A percentile compares a stretch with the other conserved stretches of the same genome.
phyloP scores from a whole-genome alignment of 352 stramenopile species.

The Thalassiosira mediterranea region DNA sequence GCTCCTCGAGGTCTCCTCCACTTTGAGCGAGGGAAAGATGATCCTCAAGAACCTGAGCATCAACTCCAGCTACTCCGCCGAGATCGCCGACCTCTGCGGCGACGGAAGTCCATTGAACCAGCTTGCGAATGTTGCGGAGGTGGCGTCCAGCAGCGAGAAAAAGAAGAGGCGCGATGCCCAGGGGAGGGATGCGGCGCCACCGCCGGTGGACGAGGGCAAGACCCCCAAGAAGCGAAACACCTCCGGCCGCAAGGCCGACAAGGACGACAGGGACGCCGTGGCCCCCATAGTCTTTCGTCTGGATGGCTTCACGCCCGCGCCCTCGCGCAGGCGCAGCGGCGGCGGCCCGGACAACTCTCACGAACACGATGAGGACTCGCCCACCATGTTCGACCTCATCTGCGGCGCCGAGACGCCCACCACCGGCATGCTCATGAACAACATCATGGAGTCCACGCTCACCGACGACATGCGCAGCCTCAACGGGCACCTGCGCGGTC shows the following conservation, averaged over 20 bases:
- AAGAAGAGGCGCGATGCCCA: neutral
- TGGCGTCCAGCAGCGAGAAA: neutral
- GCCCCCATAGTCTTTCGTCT: constrained; percentile 36
- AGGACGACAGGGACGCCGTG: constrained; percentile 6
- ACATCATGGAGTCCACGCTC: constrained; percentile 50
- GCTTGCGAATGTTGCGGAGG: too few species aligned
- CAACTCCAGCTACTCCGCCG: constrained; percentile 52
- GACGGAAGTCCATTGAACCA: too few species aligned
- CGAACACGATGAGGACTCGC: constrained; percentile 27
- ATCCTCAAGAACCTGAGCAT: constrained; percentile 55
- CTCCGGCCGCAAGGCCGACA: constrained; percentile 21
- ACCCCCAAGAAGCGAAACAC: constrained; percentile 57
- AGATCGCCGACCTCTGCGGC: constrained; percentile 49
- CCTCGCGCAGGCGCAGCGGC: neutral
- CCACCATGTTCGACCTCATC: constrained; percentile 51
- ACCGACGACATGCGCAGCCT: constrained; percentile 69
- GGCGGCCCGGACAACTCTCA: neutral
- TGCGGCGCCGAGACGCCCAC: constrained; percentile 43
- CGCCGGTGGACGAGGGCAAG: constrained; percentile 20
- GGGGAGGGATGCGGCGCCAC: neutral
- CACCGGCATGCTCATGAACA: constrained; percentile 43
- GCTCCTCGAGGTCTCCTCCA: constrained; percentile 33
- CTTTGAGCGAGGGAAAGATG: constrained; percentile 46
- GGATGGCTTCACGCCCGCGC: constrained; percentile 23
- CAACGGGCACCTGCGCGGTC: constrained; percentile 70